phyloP scores from a whole-genome alignment of 202 grass and related monocot genomes.

The Digitaria exilis region DNA sequence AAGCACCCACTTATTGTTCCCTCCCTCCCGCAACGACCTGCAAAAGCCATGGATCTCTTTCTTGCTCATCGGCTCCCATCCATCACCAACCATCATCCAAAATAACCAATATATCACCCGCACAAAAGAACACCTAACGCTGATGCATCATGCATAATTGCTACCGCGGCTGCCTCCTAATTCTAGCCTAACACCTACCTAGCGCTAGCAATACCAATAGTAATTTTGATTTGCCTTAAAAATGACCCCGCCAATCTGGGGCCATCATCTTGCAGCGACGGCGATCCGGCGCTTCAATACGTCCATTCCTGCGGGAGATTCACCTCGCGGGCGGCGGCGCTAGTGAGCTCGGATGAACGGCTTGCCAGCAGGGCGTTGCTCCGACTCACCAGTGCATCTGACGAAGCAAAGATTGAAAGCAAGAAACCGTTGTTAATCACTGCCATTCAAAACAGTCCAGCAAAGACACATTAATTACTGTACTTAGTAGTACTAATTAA shows the following conservation, averaged over 20 bases:
- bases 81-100: slow-evolving; percentile 39
- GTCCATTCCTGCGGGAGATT: slow-evolving; percentile 90
- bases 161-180: slow-evolving; percentile 43
- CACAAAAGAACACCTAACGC: slow-evolving; percentile 54
- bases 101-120: slow-evolving; percentile 63
- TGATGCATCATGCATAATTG: slow-evolving; percentile 9
- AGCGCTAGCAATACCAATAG: slow-evolving; percentile 23
- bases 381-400: slow-evolving; percentile 67
- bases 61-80: slow-evolving; percentile 33
- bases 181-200: slow-evolving; percentile 53
- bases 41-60: slow-evolving; percentile 34
- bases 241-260: neutral
- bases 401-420: neutral
- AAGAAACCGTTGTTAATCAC: neutral
- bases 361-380: slow-evolving; percentile 53
- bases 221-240: too few species aligned
- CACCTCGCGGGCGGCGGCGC: neutral
- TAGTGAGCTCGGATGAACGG: slow-evolving; percentile 2
- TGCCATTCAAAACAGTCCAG: neutral
- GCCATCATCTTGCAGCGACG: slow-evolving; percentile 1
- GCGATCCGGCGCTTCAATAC: too few species aligned
- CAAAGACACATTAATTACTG: neutral
- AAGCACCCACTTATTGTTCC: slow-evolving; percentile 43
- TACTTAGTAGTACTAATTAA: neutral
- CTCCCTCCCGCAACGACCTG: slow-evolving; percentile 19